Evolutionary conservation across 2,329 filamentous ascomycete genomes (phyloP), one percentile per base, ranked within the genome.

Genomic region (Myriosclerotinia scirpicola): DNA sequence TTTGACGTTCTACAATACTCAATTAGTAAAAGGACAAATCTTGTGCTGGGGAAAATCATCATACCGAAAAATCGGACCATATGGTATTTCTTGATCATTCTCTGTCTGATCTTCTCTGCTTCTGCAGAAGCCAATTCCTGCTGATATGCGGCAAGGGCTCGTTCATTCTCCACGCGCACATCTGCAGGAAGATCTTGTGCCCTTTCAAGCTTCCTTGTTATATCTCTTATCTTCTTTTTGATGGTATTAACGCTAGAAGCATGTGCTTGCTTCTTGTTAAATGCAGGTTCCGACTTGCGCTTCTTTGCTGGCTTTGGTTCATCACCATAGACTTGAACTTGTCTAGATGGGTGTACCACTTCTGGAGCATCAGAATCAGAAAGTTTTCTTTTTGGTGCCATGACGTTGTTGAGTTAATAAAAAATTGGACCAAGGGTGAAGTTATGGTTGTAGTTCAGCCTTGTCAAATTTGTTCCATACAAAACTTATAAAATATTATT

Each of bases 31-130:
- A 22, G 36, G 53, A 65, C 11, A 50, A 14, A 58, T 38, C 6
- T n/a, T 20, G 12, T 11, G 14, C 7, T 50, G 7, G 12, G 22
- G 11, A 9, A 9, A 61, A 20, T 48, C 62, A 6, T 73, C 83
- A 62, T 81, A 90, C 91, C 91, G 78, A 94, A 94, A 76, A 95
- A 95, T 38, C 91, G 83, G 61, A 94, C 86, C 85, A 92, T 93
- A 76, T 94, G 91, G 73, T 93, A 95, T 77, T 88, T 90, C 61
- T 82, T 82, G 69, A 93, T 92, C 85, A 93, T 91, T 67, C 86
- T 83, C 72, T 83, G 83, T 71, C 86, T 83, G 75, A 82, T 83
- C 78, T 87, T 88, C 73, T 87, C 86, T 67, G 83, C 82, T 67
- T 85, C 80, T 58, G 84, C 82, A 69, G 85, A 82, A 5, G 78